phyloP scores from a whole-genome alignment of 2,329 filamentous ascomycete species.

The Penicillium sp. region DNA sequence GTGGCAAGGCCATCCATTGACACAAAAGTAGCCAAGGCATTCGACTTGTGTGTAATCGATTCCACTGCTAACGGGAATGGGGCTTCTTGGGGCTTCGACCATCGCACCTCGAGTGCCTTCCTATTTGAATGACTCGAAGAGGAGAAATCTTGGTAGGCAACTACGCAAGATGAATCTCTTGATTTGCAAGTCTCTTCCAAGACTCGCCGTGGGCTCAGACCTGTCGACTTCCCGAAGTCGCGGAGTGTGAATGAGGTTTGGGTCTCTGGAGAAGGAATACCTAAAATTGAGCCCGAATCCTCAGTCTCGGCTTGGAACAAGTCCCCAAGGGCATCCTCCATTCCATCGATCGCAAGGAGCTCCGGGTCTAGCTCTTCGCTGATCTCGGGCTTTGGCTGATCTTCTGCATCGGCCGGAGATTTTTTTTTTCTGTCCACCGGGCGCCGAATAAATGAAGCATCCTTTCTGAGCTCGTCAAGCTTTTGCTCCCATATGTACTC shows the following conservation, averaged over 20 bases:
- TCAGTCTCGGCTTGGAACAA: constrained; percentile 54
- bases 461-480: constrained; percentile 60
- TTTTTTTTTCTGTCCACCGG: constrained; percentile 22
- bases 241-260: constrained; percentile 56
- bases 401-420: constrained; percentile 51
- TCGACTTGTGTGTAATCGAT: constrained; percentile 46
- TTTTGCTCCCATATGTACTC: constrained; percentile 64
- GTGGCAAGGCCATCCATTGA: constrained; percentile 74
- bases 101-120: constrained; percentile 70
- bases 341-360: constrained; percentile 31
- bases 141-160: constrained; percentile 69
- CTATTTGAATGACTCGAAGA: constrained; percentile 71
- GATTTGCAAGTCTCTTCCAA: constrained; percentile 86
- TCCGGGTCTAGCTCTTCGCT: constrained; percentile 19
- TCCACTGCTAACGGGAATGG: constrained; percentile 45
- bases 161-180: constrained; percentile 59
- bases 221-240: constrained; percentile 81
- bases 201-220: constrained; percentile 70
- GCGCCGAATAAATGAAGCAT: constrained; percentile 45
- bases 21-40: constrained; percentile 54
- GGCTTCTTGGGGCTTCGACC: constrained; percentile 70
- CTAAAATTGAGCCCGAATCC: constrained; percentile 40
- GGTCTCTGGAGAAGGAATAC: constrained; percentile 34
- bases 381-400: constrained; percentile 22
- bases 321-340: constrained; percentile 47